Percentiles rank a stretch among this genome's conserved stretches.
Conservation (phyloP, 202 grass and related monocot species). For the Saccharum hybrid region DNA sequence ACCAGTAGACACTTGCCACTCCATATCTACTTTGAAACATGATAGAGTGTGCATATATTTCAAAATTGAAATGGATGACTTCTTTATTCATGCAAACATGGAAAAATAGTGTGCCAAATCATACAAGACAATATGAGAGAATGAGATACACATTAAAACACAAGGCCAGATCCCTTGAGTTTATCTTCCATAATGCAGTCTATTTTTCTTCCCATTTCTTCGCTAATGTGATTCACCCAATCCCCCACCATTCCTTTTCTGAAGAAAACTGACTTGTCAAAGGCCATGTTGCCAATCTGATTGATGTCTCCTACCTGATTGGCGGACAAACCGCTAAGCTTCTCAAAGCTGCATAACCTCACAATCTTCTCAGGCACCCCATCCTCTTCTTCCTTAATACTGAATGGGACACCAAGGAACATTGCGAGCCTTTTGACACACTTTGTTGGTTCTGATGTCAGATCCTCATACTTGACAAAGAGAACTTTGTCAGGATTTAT, state of each 20-base stretch:
- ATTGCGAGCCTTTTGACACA: background rate
- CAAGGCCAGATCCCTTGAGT: slow-evolving; percentile 3
- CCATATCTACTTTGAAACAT: no score
- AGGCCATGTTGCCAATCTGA: rapidly evolving
- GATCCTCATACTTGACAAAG: no score
- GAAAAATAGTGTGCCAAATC: no score
- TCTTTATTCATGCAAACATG: background rate
- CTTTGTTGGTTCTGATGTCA: no score
- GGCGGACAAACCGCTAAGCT: background rate
- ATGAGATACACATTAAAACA: background rate
- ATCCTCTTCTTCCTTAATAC: background rate
- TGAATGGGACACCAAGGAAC: background rate
- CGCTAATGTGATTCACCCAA: slow-evolving; percentile 36
- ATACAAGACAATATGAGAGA: background rate
- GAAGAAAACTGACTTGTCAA: background rate
- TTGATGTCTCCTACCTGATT: background rate
- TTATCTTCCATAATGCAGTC: slow-evolving; percentile 30
- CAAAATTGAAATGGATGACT: no score
- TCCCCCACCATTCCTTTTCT: slow-evolving; percentile 27
- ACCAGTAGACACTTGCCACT: no score
- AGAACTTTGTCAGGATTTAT: no score
- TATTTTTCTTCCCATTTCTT: slow-evolving; percentile 29
- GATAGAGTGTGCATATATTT: no score
- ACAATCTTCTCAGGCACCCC: background rate
- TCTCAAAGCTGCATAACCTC: background rate